These are phyloP conservation scores for Cladobotryum protrusum DNA, from an alignment of 2,329 filamentous ascomycete genomes.

Conservation along the genomic window DNA sequence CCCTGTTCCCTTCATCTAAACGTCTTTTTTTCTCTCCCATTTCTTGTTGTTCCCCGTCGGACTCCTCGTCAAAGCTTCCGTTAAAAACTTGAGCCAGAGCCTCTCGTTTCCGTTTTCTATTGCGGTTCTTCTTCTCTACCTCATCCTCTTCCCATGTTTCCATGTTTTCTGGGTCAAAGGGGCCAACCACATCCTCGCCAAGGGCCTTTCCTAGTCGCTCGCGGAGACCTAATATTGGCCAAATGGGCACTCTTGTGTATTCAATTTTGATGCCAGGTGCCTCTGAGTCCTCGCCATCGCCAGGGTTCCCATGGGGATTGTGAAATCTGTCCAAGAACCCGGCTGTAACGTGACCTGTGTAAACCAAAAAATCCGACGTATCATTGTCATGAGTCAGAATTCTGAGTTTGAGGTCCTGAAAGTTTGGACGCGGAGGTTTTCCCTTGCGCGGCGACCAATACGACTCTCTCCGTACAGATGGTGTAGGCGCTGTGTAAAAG, in stretches of 20 bases:
- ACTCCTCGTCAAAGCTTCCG: conserved; percentile 35
- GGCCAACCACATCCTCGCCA: conserved; percentile 44
- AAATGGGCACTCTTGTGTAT: conserved; percentile 44
- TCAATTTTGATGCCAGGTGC: conserved; percentile 38
- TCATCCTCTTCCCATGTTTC: conserved; percentile 41
- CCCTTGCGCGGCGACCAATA: conserved; percentile 19
- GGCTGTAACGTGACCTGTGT: conserved; percentile 43
- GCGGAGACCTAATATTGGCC: conserved; percentile 49
- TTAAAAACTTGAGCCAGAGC: conserved; percentile 33
- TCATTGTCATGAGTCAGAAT: conserved; percentile 46
- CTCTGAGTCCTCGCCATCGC: conserved; percentile 17
- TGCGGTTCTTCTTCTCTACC: conserved; percentile 14
- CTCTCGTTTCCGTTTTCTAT: conserved; percentile 29
- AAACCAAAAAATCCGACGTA: conserved; percentile 46
- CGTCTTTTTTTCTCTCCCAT: conserved; percentile 29
- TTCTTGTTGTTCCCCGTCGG: conserved; percentile 24
- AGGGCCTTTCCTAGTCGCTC: conserved; percentile 50
- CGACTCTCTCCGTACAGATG: conserved; percentile 19
- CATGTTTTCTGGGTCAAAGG: conserved; percentile 33
- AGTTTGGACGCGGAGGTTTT: conserved; percentile 25
- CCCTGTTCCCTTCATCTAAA: conserved; percentile 22
- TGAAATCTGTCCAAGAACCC: conserved; percentile 46
- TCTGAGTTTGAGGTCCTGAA: conserved; percentile 43
- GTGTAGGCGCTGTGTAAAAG: conserved; percentile 35
- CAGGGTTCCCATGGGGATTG: conserved; percentile 36